phyloP scores from a whole-genome alignment of 1,139 yeast species.

The Taiozyma onychis region DNA sequence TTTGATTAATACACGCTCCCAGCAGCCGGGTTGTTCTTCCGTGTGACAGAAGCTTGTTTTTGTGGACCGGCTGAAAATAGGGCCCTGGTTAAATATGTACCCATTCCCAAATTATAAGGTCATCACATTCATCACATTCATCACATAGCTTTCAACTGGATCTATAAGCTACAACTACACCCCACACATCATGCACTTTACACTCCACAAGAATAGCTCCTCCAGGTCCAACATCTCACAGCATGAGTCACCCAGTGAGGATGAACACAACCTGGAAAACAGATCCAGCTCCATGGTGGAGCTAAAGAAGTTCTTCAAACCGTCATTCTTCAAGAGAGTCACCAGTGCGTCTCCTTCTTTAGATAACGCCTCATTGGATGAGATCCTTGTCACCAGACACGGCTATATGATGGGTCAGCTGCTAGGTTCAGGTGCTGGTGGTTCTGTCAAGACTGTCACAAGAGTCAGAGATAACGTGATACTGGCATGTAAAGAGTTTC shows the following conservation, averaged over 20 bases:
- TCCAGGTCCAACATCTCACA: conserved; percentile 4
- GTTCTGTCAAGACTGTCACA: conserved; percentile 81
- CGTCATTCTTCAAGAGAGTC: conserved; percentile 17
- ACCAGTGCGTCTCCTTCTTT: conserved; percentile 3
- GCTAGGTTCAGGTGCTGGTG: conserved; percentile 97
- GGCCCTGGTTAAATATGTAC: background rate
- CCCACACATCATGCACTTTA: conserved; percentile 8
- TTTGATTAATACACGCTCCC: background rate
- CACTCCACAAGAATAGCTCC: conserved; percentile 4
- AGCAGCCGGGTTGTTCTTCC: background rate
- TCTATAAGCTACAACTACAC: too few species aligned
- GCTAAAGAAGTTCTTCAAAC: conserved; percentile 59
- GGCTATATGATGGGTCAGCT: conserved; percentile 78
- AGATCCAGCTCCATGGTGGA: conserved; percentile 57
- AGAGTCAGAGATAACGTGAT: conserved; percentile 78
- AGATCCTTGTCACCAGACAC: conserved; percentile 72
- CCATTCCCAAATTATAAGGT: background rate
- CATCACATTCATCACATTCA: too few species aligned
- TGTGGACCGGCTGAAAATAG: background rate
- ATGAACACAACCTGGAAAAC: conserved; percentile 1
- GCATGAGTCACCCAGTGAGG: conserved; percentile 1
- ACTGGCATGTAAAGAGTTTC: conserved; percentile 94
- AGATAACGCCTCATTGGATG: conserved; percentile 36
- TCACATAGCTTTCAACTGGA: too few species aligned
- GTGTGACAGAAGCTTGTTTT: background rate